Base-by-base conservation (phyloP, 768 basidiomycete genomes). In the Lactifluus echinatus region DNA sequence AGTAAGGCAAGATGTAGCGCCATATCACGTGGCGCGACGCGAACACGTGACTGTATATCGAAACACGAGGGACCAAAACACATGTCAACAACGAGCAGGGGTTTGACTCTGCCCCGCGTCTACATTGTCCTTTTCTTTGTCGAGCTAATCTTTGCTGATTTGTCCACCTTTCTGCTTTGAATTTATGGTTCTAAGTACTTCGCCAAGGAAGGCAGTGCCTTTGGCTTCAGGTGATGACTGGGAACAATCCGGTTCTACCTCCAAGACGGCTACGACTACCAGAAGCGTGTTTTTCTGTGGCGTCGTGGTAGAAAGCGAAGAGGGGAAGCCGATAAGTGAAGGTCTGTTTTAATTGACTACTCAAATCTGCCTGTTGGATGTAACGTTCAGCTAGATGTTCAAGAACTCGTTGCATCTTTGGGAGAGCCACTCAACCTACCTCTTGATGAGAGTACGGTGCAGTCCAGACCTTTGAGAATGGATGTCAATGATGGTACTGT, bases 281-380 rank as follows among this genome's bases (percentile, higher is more conserved):
- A 85, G 79, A 68, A 86, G 93, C 67, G 88, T 85, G 24, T 95
- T 94, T 70, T 87, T 87, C 67, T 90, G 88, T 66, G 89, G 89
- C 43, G 88, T 95, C 19, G 89, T 95, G 14, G 85, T 95, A 29
- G 92, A 96, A 72, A 84, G 83, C 50, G 85, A 86, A 61, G 77
- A 80, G 62, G 87, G 85, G 6, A 79, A 75, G 63, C 76, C 81
- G 56, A 77, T 89, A 49, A 78, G 83, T 37, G 81, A 84, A 70
- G 87, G 88, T 84, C 68, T 66, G 70, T 68, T 8, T 10, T 21
- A 23, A 14, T 45, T 47, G 24, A 28, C 10, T 48, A n/a, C 19
- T 11, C 53, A 34, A 47, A 31, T 7, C 15, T 26, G 26, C 47
- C 29, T 31, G 11, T 15, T 12, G 39, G 34, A 24, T 40, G n/a